Evolutionary conservation across 495 filamentous ascomycete species (phyloP), one percentile per base, ranked within the genome.

Genomic region (Penicillium argentinense): DNA sequence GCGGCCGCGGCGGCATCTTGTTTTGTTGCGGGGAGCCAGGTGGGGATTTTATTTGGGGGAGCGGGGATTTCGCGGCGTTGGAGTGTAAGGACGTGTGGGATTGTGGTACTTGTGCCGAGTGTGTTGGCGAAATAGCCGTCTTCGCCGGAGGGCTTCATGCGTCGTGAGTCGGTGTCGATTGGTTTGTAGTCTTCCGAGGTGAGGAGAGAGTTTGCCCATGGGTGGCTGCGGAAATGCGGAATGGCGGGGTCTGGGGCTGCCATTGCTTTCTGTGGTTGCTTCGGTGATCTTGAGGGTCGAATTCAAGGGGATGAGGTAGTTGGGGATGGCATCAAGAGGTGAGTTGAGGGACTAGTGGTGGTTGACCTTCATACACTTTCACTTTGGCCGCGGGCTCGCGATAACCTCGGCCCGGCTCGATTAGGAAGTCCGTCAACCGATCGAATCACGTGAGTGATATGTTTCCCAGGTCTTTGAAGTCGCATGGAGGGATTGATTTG

Each of bases 41-140:
- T 40, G 1, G 67, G 66, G 23, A 51, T 36, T 30, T 45, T 27
- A 12, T 57, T 27, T 9, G 60, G 57, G 8, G 59, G 48, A 14
- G 52, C 33, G 34, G 54, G 8, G 6, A 73, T 47, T 3, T 63
- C 29, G 13, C 46, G 56, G 5, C 64, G 68, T 54, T 60, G 60
- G 8, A 73, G 58, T 4, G 67, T 75, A 13, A 66, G 56, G 8
- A 60, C 47, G 32, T 68, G 59, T 8, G 72, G 71, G 52, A 74
- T 72, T 17, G 72, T 75, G 12, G 52, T 47, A 0, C 59, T 17
- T 17, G 71, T 72, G 3, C 51, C 59, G 13, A 74, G 49, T 1
- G 69, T 73, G 4, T 45, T 39, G 12, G 63, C 47, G 44, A 74
- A 71, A 53, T 60, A 74, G 18, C 62, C 64, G 38, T 75, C 69